Evolutionary conservation across 352 stramenopile genomes (phyloP), one percentile per base, ranked within the genome.

Genomic region (Pythium angustatum): DNA sequence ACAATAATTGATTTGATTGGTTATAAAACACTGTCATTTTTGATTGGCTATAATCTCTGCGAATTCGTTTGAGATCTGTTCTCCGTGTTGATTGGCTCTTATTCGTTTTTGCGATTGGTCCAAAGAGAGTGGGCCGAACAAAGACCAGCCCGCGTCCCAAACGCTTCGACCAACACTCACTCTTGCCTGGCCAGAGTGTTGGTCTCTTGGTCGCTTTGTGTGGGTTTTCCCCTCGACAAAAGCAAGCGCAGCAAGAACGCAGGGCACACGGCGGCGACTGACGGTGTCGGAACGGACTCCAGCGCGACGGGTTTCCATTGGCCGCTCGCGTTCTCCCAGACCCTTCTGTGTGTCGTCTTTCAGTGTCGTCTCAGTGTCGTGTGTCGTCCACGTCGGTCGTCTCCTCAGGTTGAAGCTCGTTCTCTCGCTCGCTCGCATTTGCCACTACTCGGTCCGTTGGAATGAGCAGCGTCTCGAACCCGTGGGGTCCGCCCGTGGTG

Each of bases 401-500:
- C 24, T 40, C 3, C 33, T 7, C 40, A 61, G n/a, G 59, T 66
- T 66, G 59, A 66, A 66, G 59, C 50, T 14, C 21, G n/a, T 8
- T 47, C 17, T 47, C 26, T 14, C 40, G 7, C 40, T 2, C 19
- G 17, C 5, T 11, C 40, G 40, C 40, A 47, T n/a, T n/a, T n/a
- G n/a, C n/a, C n/a, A 48, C 40, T 24, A 15, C 12, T 7, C 21
- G 11, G 10, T 22, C 2, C 40, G 11, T 24, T 24, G 49, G n/a
- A 17, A 58, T 62, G 54, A 62, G 54, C 54, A 28, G 52, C 41
- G 22, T 27, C 27, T 33, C 41, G 40, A 78, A 77, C 48, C 62
- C 73, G 33, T 81, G 73, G 73, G 73, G 73, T 21, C 38, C 76
- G 27, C 65, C 76, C 8, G 61, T 71, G 5, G 57, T 64, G 15